A percentile compares a stretch with the other conserved stretches of the same genome.
phyloP scores from a whole-genome alignment of 2,329 filamentous ascomycete genomes.

The Aspergillus piperis region DNA sequence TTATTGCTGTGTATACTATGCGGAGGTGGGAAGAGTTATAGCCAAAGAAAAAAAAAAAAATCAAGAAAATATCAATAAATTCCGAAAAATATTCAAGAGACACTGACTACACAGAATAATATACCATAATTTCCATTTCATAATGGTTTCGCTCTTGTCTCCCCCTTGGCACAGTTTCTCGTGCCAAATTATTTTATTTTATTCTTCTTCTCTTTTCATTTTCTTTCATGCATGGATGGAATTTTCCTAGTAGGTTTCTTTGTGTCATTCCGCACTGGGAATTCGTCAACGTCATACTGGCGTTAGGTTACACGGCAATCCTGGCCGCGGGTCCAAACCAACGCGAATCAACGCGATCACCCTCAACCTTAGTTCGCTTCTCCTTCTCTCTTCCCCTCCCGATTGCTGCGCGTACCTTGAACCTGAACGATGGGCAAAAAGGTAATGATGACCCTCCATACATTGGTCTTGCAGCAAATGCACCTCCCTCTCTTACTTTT shows the following conservation, averaged over 20 bases:
- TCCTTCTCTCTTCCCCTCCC: background rate
- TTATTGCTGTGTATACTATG: background rate
- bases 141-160: no score
- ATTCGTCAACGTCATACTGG: constrained; percentile 23
- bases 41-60: no score
- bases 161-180: no score
- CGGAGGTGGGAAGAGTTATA: no score
- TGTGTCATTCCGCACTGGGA: constrained; percentile 11
- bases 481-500: background rate
- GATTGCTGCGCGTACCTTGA: background rate
- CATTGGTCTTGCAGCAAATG: background rate
- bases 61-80: no score
- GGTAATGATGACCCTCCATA: background rate
- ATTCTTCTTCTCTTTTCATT: background rate
- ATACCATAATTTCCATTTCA: no score
- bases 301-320: constrained; percentile 16
- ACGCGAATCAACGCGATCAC: background rate
- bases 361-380: background rate
- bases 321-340: background rate
- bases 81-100: no score
- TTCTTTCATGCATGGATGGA: background rate
- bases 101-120: no score
- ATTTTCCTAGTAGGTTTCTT: background rate
- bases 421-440: background rate
- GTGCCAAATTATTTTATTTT: background rate